A percentile compares a stretch with the other conserved stretches of the same genome.
These are phyloP conservation scores for Harrya chromipes DNA, from an alignment of 768 basidiomycete species.

Conservation along the genomic window DNA sequence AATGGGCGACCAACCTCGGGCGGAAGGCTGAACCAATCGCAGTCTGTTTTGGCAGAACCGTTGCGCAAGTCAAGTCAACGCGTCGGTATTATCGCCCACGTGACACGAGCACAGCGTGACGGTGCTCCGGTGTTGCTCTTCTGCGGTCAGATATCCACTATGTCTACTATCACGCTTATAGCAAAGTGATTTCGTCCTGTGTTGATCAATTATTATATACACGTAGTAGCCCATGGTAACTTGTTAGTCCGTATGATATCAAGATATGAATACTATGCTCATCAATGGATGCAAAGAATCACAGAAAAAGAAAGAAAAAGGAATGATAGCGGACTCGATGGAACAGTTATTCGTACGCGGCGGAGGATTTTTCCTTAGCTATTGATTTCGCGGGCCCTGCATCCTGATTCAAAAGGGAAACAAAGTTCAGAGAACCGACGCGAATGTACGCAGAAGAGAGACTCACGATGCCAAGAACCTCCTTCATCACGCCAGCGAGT, in stretches of 20 bases:
- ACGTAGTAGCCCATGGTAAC: neutral
- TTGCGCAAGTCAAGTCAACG: too few species aligned
- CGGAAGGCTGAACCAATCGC: too few species aligned
- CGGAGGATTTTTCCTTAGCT: neutral
- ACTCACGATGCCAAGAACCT: constrained; percentile 14
- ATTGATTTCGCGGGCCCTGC: neutral
- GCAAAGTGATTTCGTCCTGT: too few species aligned
- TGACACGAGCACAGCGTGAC: too few species aligned
- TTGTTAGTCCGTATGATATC: neutral
- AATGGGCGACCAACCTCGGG: neutral
- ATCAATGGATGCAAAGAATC: neutral
- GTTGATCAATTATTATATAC: neutral
- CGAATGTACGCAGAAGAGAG: neutral
- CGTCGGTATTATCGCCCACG: constrained; percentile 8
- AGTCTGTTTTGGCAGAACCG: too few species aligned
- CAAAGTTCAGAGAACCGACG: constrained; percentile 1
- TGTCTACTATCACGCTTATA: too few species aligned
- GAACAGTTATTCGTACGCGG: neutral
- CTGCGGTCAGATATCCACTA: too few species aligned
- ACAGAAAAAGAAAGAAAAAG: neutral
- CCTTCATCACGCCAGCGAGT: constrained; percentile 25
- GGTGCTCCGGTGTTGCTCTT: too few species aligned
- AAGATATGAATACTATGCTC: neutral
- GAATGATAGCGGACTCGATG: neutral
- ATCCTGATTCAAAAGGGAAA: neutral